Evolutionary conservation across 1,284 basidiomycete species (phyloP).

Genomic region (Sanghuangporus sanghuang): DNA sequence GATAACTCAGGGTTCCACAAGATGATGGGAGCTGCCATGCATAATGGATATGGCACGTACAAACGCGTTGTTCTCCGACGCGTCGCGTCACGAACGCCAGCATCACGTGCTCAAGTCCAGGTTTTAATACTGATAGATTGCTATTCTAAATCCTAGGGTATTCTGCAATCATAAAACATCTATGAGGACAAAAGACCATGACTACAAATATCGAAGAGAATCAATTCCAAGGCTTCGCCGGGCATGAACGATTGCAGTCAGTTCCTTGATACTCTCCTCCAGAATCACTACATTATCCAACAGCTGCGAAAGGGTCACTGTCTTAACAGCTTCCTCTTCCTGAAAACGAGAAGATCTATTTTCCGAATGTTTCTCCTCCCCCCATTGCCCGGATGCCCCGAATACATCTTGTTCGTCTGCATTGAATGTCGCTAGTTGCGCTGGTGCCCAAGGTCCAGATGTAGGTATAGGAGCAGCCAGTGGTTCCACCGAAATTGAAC

Average conservation of each 20-base stretch:
- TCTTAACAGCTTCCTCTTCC: slow-evolving; percentile 34
- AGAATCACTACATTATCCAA: slow-evolving; percentile 94
- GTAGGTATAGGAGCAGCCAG: slow-evolving; percentile 56
- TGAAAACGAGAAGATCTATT: slow-evolving; percentile 27
- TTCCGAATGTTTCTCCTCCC: slow-evolving; percentile 30
- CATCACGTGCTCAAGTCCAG: slow-evolving; percentile 1
- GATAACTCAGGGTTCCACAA: slow-evolving; percentile 1
- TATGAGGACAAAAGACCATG: neutral
- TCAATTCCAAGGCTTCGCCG: slow-evolving; percentile 86
- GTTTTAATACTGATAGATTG: neutral
- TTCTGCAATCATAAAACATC: neutral
- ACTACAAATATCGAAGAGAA: slow-evolving; percentile 66
- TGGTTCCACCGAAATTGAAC: slow-evolving; percentile 68
- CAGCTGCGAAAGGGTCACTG: slow-evolving; percentile 74
- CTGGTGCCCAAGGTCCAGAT: slow-evolving; percentile 58
- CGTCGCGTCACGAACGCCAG: slow-evolving; percentile 13
- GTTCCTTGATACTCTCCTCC: slow-evolving; percentile 94
- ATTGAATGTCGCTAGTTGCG: slow-evolving; percentile 43
- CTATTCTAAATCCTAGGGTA: neutral
- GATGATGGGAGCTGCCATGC: slow-evolving; percentile 6
- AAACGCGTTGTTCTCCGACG: neutral
- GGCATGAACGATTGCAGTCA: slow-evolving; percentile 83
- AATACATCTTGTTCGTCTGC: slow-evolving; percentile 66
- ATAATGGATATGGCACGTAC: neutral
- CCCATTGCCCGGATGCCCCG: slow-evolving; percentile 48